These are phyloP conservation scores for Castanea mollissima DNA, from an alignment of 306 rosid genomes.

Conservation along the genomic window DNA sequence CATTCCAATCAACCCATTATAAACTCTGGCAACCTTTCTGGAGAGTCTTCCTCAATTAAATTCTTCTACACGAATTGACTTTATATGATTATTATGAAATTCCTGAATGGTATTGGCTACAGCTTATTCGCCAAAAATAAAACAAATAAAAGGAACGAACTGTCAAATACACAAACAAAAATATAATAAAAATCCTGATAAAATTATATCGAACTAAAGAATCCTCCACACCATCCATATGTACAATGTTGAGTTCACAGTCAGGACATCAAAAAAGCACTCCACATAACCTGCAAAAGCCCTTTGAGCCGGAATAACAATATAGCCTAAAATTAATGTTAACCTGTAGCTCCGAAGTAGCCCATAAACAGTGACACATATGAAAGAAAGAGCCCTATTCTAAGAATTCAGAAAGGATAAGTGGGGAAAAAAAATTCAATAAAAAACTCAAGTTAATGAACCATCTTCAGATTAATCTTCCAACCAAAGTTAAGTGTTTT, in stretches of 20 bases:
- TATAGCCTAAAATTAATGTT: not conserved
- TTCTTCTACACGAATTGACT: too few species aligned
- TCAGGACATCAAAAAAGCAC: not conserved
- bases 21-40: too few species aligned
- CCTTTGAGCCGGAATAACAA: not conserved
- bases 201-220: slow-evolving; percentile 9
- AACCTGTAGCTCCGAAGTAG: not conserved
- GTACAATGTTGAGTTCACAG: slow-evolving; percentile 23
- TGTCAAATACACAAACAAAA: not conserved
- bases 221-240: slow-evolving; percentile 33
- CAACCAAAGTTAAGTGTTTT: not conserved
- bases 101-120: not conserved
- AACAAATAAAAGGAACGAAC: not conserved
- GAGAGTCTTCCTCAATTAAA: too few species aligned
- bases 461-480: slow-evolving; percentile 11
- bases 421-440: not conserved
- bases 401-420: not conserved
- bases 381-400: not conserved
- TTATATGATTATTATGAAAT: not conserved
- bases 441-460: slow-evolving; percentile 5
- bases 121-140: not conserved
- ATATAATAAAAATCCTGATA: not conserved
- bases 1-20: too few species aligned
- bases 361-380: not conserved
- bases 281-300: slow-evolving; percentile 9